A percentile compares a stretch with the other conserved stretches of the same genome.
These are phyloP conservation scores for Coelastrella sp. DNA, from an alignment of 139 green algal genomes.

Conservation along the genomic window DNA sequence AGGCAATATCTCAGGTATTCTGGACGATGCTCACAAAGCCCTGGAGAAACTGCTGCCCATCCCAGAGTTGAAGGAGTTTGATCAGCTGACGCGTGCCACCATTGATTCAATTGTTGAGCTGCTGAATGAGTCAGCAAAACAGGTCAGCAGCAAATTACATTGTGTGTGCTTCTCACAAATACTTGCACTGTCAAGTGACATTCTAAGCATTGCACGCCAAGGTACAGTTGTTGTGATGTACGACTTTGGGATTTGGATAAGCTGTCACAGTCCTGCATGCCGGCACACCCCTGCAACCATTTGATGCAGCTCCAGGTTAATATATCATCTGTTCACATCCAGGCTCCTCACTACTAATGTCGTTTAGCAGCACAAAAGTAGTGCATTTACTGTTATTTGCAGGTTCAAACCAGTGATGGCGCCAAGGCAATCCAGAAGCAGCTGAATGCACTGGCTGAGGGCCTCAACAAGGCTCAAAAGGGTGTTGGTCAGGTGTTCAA, in stretches of 20 bases:
- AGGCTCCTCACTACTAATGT: too few relatives aligned
- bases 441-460: background rate
- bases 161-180: background rate
- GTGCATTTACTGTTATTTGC: background rate
- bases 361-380: too few relatives aligned
- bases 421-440: background rate
- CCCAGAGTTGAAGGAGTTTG: slow-evolving; percentile 23
- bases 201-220: too few relatives aligned
- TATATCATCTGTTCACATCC: too few relatives aligned
- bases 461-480: background rate
- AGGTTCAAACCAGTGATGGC: background rate
- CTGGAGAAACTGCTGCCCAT: slow-evolving; percentile 25
- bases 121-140: background rate
- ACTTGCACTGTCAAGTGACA: too few relatives aligned
- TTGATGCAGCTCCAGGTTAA: too few relatives aligned
- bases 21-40: slow-evolving; percentile 3
- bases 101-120: background rate
- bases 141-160: background rate
- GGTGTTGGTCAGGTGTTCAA: background rate
- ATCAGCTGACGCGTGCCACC: background rate
- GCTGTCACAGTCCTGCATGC: background rate
- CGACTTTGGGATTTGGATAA: background rate
- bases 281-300: too few relatives aligned
- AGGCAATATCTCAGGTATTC: slow-evolving; percentile 5
- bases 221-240: background rate